A percentile compares a stretch with the other conserved stretches of the same genome.
Conservation (phyloP, 75 land plant species). For the Adiantum capillusveneris region DNA sequence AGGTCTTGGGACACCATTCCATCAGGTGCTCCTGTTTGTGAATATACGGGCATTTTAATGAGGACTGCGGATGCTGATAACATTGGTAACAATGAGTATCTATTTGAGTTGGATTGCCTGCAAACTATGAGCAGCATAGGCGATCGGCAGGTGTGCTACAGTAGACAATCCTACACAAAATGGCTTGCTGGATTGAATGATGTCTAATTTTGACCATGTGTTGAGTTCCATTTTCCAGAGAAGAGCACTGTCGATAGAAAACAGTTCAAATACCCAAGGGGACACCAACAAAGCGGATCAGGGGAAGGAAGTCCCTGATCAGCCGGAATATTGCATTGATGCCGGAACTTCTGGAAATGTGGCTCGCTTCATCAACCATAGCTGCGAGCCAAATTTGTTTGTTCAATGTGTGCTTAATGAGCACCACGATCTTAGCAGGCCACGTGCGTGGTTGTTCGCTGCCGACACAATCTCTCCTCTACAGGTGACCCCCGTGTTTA, state of each 20-base stretch:
- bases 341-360: slow-evolving; percentile 65
- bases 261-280: too few species aligned
- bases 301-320: slow-evolving; percentile 19
- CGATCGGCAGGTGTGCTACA: slow-evolving; percentile 58
- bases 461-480: slow-evolving; percentile 71
- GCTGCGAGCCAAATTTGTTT: slow-evolving; percentile 88
- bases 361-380: slow-evolving; percentile 89
- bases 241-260: too few species aligned
- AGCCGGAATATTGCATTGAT: slow-evolving; percentile 69
- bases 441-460: slow-evolving; percentile 69
- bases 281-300: not conserved
- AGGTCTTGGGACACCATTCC: slow-evolving; percentile 93
- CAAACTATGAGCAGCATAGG: slow-evolving; percentile 84
- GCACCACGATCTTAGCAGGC: slow-evolving; percentile 60
- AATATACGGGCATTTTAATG: slow-evolving; percentile 61
- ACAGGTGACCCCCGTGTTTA: slow-evolving; percentile 31
- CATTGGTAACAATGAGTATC: slow-evolving; percentile 31
- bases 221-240: too few species aligned
- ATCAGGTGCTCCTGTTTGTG: slow-evolving; percentile 87
- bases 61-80: slow-evolving; percentile 48
- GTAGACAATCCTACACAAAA: not conserved
- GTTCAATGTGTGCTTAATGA: slow-evolving; percentile 81
- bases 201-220: not conserved
- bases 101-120: slow-evolving; percentile 85
- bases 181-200: not conserved